Evolutionary conservation across 2,329 filamentous ascomycete genomes (phyloP), one percentile per base, ranked within the genome.

Genomic region (Epichloe gansuensis): DNA sequence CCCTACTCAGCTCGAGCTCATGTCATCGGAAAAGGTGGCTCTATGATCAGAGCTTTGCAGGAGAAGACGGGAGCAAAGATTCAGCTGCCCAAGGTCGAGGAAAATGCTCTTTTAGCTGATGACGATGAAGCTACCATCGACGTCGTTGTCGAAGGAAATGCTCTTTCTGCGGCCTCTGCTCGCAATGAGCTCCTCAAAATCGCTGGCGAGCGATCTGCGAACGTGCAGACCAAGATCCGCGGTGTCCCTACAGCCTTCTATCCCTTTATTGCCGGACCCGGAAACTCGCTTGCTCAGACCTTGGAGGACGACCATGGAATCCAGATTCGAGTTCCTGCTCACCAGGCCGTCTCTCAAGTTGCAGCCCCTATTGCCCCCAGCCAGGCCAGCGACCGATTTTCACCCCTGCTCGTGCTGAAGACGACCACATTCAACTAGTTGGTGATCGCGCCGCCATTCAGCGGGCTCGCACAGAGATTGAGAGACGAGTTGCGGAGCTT

Each of bases 1-100:
- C 93, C 91, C 50, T 80, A 85, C 48, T 91, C 89, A 41, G 82
- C 89, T 23, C 83, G 90, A 56, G 82, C 91, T 51, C 86, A 91
- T 69, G 91, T 98, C 69, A 97, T 98, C 66, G 94, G 93, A 61
- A 90, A 88, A 65, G 84, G 86, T 65, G 94, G 94, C 54, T 81
- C 88, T 28, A 91, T 86, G 56, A 94, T 98, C 67, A 91, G 94
- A 72, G 80, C 85, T 46, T 83, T 98, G 51, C 88, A 91, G 70
- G 88, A 91, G 68, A 85, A 86, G 68, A 93, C 90, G 3, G 91
- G 91, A 56, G 91, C 93, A 51, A 83, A 83, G 58, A 91, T 98
- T 63, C 88, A 95, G 65, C 81, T 98, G 55, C 91, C 91, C 55
- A 91, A 87, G 70, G 77, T 78, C 23, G 88, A 94, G 43, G 84